phyloP scores from a whole-genome alignment of 805 yeast genomes.

The Komagataella populi region DNA sequence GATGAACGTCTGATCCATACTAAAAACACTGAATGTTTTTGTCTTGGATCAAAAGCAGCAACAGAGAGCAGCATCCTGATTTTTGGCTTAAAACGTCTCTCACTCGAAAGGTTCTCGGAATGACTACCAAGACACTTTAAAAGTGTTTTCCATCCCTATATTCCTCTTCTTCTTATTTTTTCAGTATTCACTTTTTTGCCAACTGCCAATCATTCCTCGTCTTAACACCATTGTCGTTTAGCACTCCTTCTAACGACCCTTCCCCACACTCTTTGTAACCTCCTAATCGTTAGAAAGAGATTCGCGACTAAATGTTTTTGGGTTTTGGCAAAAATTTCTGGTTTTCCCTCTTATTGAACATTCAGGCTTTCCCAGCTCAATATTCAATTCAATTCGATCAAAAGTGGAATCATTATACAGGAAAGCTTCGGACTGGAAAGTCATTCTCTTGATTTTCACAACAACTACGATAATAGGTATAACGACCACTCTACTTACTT shows the following conservation, averaged over 20 bases:
- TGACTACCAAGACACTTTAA: neutral
- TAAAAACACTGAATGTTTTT: too few species aligned
- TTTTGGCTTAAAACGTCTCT: neutral
- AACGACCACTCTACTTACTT: neutral
- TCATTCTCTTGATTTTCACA: neutral
- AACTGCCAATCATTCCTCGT: neutral
- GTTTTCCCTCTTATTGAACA: neutral
- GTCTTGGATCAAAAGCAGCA: too few species aligned
- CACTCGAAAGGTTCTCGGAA: neutral
- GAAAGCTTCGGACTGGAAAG: conserved; percentile 1
- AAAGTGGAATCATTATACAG: neutral
- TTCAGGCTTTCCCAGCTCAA: neutral
- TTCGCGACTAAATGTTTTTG: neutral
- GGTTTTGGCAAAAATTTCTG: neutral
- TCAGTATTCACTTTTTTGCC: neutral
- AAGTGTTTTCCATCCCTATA: neutral
- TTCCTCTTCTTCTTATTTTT: neutral
- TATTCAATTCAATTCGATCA: neutral
- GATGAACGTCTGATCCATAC: too few species aligned
- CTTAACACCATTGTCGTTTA: neutral
- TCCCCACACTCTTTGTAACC: neutral
- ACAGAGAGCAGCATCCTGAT: neutral
- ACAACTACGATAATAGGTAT: neutral
- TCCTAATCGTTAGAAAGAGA: neutral
- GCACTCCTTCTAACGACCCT: neutral